phyloP scores from a whole-genome alignment of 2,329 filamentous ascomycete species.

The Xylaria hypoxylon region DNA sequence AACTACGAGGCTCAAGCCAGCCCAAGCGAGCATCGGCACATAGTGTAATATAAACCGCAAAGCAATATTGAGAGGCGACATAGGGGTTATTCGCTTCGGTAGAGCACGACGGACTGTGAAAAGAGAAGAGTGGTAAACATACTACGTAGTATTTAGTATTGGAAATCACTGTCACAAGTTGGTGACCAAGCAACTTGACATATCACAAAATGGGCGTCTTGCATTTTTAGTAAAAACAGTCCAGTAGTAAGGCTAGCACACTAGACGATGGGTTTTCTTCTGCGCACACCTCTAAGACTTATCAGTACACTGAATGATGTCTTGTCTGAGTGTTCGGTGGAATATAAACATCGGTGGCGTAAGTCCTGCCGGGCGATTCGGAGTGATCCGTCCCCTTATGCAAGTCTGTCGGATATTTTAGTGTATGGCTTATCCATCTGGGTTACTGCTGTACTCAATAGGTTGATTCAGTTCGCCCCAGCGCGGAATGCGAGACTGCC shows the following conservation, averaged over 20 bases:
- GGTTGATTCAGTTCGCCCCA: not conserved
- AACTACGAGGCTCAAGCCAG: no score
- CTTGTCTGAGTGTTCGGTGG: slow-evolving; percentile 12
- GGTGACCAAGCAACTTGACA: not conserved
- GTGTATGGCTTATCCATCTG: not conserved
- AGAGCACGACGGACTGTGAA: not conserved
- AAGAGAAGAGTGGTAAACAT: not conserved
- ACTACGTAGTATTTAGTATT: not conserved
- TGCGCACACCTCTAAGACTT: not conserved
- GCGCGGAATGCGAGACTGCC: not conserved
- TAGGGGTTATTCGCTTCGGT: slow-evolving; percentile 6
- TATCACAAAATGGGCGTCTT: slow-evolving; percentile 11
- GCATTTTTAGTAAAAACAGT: not conserved
- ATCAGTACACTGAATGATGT: not conserved
- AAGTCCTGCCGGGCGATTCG: slow-evolving; percentile 10
- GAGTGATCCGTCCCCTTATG: slow-evolving; percentile 10
- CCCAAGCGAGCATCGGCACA: not conserved
- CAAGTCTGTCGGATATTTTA: slow-evolving; percentile 9
- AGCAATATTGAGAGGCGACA: not conserved
- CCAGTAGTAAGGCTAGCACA: not conserved
- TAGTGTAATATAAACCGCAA: not conserved
- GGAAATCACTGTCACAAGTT: not conserved
- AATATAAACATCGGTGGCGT: slow-evolving; percentile 22
- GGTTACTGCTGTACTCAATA: not conserved
- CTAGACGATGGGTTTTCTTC: not conserved